Conservation (phyloP, 169 alveolate genomes). For the Eimeria necatrix region DNA sequence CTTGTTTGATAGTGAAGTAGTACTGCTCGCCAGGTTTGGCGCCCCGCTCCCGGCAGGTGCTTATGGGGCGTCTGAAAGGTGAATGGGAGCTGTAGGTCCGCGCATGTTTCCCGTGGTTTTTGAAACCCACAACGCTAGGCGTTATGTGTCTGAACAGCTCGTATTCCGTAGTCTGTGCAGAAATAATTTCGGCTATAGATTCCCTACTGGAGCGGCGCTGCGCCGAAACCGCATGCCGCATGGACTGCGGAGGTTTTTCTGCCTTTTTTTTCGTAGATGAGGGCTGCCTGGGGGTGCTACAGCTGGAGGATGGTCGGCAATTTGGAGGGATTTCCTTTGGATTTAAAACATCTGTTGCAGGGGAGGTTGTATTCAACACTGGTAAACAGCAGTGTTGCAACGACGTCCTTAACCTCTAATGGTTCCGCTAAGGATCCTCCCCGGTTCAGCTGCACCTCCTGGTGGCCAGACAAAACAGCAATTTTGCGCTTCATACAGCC, state of each 20-base stretch:
- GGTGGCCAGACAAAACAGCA: neutral
- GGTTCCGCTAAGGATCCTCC: too few relatives aligned
- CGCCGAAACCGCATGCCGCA: neutral
- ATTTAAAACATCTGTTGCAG: conserved; percentile 78
- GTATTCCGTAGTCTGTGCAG: neutral
- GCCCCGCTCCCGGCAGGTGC: too few relatives aligned
- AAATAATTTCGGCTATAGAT: too few relatives aligned
- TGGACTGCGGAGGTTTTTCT: neutral
- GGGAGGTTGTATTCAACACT: conserved; percentile 93
- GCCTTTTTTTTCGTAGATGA: neutral
- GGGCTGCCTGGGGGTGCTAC: conserved; percentile 66
- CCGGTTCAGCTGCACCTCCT: neutral
- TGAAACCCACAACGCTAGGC: neutral
- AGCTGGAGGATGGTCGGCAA: conserved; percentile 73
- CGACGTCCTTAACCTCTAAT: too few relatives aligned
- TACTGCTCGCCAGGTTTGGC: too few relatives aligned
- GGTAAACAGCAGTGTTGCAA: conserved; percentile 52
- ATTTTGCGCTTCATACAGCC: neutral
- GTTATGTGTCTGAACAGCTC: neutral
- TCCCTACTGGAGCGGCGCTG: too few relatives aligned
- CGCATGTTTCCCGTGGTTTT: neutral
- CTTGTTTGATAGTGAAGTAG: too few relatives aligned
- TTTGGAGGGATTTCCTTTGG: conserved; percentile 82
- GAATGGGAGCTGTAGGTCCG: too few relatives aligned
- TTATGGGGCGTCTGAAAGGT: too few relatives aligned